A percentile compares a stretch with the other conserved stretches of the same genome.
phyloP scores from a whole-genome alignment of 2,329 filamentous ascomycete genomes.

The Xylaria sp. region DNA sequence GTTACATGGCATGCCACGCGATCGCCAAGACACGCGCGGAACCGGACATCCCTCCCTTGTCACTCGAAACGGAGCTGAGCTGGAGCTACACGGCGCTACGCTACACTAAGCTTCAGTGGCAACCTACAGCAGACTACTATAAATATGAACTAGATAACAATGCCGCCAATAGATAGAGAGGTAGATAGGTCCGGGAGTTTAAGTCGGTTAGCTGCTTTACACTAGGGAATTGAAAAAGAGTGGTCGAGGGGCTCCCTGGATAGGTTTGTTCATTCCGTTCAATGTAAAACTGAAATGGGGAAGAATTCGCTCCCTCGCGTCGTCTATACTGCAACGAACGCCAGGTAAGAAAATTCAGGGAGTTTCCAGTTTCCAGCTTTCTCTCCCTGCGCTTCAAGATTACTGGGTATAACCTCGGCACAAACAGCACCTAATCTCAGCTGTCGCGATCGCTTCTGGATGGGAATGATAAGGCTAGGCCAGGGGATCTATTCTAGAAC shows the following conservation, averaged over 20 bases:
- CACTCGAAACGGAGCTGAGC: neutral
- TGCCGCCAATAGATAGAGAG: neutral
- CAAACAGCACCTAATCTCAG: conserved; percentile 1
- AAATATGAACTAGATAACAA: neutral
- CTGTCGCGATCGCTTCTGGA: conserved; percentile 6
- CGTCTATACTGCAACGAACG: neutral
- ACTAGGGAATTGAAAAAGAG: neutral
- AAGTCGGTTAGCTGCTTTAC: neutral
- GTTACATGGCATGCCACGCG: conserved; percentile 19
- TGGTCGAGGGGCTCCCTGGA: neutral
- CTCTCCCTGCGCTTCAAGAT: neutral
- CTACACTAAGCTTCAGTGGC: neutral
- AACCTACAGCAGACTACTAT: neutral
- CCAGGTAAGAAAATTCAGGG: no score
- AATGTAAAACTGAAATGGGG: neutral
- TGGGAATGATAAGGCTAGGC: conserved; percentile 34
- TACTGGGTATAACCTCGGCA: neutral
- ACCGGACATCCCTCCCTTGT: neutral
- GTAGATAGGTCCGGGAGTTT: neutral
- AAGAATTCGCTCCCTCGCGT: neutral
- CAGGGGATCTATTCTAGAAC: conserved; percentile 12
- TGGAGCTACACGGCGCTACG: neutral
- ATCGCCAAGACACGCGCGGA: conserved; percentile 24
- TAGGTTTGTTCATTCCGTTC: neutral
- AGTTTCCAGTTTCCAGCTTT: conserved; percentile 19